phyloP scores from a whole-genome alignment of 1,139 yeast genomes.

The Arxiozyma bovina region DNA sequence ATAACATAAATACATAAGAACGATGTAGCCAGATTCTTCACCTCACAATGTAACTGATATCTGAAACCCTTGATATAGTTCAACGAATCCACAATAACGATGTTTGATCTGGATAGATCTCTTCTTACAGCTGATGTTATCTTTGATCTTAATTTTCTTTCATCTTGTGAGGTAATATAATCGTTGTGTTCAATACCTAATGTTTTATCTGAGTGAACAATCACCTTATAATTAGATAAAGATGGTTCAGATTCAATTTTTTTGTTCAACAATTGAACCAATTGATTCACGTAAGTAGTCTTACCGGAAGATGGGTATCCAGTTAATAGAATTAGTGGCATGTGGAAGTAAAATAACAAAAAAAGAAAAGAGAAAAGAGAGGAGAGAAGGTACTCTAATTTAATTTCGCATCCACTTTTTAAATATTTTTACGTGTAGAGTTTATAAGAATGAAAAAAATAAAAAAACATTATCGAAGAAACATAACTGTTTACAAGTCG shows the following conservation, averaged over 20 bases:
- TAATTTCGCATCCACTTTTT: too few relatives aligned
- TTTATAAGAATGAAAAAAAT: too few relatives aligned
- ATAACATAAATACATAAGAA: conserved; percentile 62
- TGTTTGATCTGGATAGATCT: conserved; percentile 54
- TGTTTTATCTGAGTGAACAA: conserved; percentile 67
- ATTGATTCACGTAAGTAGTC: conserved; percentile 56
- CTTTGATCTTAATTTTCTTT: conserved; percentile 72
- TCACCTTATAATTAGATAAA: conserved; percentile 40
- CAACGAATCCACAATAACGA: conserved; percentile 76
- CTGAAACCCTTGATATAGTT: conserved; percentile 93
- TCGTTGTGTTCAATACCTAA: conserved; percentile 62
- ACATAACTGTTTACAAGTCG: too few relatives aligned
- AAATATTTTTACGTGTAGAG: too few relatives aligned
- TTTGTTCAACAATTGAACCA: conserved; percentile 39
- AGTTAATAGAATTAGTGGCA: conserved; percentile 80
- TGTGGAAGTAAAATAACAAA: conserved; percentile 23
- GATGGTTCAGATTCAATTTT: conserved; percentile 29
- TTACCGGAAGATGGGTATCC: conserved; percentile 88
- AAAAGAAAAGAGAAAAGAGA: not conserved
- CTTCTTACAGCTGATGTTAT: conserved; percentile 87
- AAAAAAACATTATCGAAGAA: too few relatives aligned
- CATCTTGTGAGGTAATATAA: conserved; percentile 61
- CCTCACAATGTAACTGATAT: conserved; percentile 89
- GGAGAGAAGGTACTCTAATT: too few relatives aligned
- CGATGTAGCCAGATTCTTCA: conserved; percentile 73